Evolutionary conservation across 2,329 filamentous ascomycete genomes (phyloP), one percentile per base, ranked within the genome.

Genomic region (Aspergillus sp.): DNA sequence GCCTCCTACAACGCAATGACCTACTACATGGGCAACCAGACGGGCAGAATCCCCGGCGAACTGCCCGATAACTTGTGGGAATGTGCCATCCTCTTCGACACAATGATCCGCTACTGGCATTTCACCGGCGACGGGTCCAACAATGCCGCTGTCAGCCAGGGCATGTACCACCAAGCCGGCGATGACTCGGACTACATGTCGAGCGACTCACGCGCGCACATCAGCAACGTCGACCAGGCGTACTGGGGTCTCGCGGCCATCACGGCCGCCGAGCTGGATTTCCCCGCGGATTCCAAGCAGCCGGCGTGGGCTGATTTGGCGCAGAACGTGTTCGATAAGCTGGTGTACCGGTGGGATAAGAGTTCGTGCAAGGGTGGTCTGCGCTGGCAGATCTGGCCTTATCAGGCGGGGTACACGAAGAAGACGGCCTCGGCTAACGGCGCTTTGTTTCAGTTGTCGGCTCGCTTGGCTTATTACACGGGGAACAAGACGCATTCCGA

Each of bases 201-300:
- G 9, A 80, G 82, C 5, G 79, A 80, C 66, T 74, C 73, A 56
- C 72, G 70, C 11, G 69, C 70, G 32, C 71, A 73, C 9, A 65
- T 73, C 59, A 70, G 71, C 45, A 83, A 83, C 63, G 80, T 83
- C 63, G 79, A 84, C 63, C 81, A 87, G 80, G 87, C 87, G 5
- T 92, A 92, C 76, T 94, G 91, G 91, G 89, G 84, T 18, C 84
- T 93, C 80, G 85, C 90, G 1, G 89, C 87, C 61, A 89, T 95
- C 83, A 82, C 84, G 6, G 90, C 90, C 2, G 87, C 88, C 42
- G 91, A 95, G 75, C 86, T 87, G 68, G 86, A 85, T 63, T 93
- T 90, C 67, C 87, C 87, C 1, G 82, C 91, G 67, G 90, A 90
- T 3, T 80, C 84, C 0, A 83, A 83, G 59, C 71, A 87, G 58